Percentiles rank a stretch among this genome's conserved stretches.
These are phyloP conservation scores for Shiraia sp. DNA, from an alignment of 2,329 filamentous ascomycete genomes.

Conservation along the genomic window DNA sequence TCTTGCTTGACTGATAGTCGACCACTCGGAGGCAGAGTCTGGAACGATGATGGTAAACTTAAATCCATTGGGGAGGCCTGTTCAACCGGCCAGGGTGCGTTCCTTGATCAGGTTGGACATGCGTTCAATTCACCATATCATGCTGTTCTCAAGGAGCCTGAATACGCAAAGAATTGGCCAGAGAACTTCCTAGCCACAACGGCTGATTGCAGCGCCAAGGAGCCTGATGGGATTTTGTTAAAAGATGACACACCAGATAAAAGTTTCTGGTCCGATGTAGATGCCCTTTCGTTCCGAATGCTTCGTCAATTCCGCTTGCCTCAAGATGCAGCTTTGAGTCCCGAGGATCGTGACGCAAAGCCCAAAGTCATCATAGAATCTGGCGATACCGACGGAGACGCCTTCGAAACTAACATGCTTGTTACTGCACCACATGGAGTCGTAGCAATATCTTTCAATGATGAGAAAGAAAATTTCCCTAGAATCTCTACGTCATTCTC, in stretches of 20 bases:
- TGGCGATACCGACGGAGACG: constrained; percentile 20
- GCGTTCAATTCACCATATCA: constrained; percentile 41
- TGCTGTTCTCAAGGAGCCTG: constrained; percentile 40
- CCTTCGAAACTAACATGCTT: constrained; percentile 14
- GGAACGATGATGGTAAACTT: constrained; percentile 44
- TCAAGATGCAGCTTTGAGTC: constrained; percentile 17
- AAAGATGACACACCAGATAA: constrained; percentile 22
- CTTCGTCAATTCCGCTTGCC: constrained; percentile 36
- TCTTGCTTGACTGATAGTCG: constrained; percentile 40
- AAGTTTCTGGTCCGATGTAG: constrained; percentile 37
- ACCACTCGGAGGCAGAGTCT: constrained; percentile 41
- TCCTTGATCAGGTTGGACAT: constrained; percentile 45
- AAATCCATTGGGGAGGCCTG: constrained; percentile 52
- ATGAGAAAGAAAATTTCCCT: constrained; percentile 15
- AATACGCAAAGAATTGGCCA: constrained; percentile 40
- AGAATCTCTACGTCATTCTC: constrained; percentile 16
- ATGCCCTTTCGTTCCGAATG: constrained; percentile 31
- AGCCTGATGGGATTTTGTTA: constrained; percentile 5
- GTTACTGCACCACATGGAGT: constrained; percentile 31
- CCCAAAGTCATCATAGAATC: constrained; percentile 5
- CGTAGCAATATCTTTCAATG: constrained; percentile 34
- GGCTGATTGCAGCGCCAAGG: constrained; percentile 9
- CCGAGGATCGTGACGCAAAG: constrained; percentile 10
- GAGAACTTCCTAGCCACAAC: constrained; percentile 47
- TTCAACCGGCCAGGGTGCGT: constrained; percentile 45